Conservation (phyloP, 345 rosid species). For the Rhizophora apiculata region DNA sequence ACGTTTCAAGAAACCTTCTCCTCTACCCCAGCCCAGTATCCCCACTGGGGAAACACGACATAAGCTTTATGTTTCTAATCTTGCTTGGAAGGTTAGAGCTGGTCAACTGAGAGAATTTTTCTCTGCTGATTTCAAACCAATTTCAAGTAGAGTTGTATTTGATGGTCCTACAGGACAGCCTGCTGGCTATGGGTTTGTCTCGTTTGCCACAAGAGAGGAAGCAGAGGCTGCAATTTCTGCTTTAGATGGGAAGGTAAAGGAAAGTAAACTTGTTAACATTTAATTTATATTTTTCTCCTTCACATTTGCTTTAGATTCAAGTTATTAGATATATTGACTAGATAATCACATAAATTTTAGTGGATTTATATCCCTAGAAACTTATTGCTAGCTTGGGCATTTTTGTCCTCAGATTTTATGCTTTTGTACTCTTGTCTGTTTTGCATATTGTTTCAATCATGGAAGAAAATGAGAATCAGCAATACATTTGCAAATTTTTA, state of each 20-base stretch:
- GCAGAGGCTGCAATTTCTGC: slow-evolving; percentile 72
- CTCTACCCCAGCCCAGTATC: slow-evolving; percentile 34
- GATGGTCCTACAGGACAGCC: slow-evolving; percentile 57
- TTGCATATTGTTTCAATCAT: too few relatives aligned
- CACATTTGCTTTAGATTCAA: not conserved
- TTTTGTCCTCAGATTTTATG: too few relatives aligned
- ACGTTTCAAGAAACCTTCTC: slow-evolving; percentile 54
- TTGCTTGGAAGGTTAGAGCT: slow-evolving; percentile 88
- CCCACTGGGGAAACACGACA: slow-evolving; percentile 50
- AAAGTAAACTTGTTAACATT: not conserved
- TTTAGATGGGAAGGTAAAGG: slow-evolving; percentile 70
- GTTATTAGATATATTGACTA: not conserved
- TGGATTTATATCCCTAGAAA: too few relatives aligned
- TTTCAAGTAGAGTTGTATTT: slow-evolving; percentile 69
- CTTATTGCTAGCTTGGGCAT: too few relatives aligned
- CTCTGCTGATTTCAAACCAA: slow-evolving; percentile 48
- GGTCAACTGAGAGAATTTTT: slow-evolving; percentile 73
- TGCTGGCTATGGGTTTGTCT: slow-evolving; percentile 87
- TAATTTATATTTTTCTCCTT: not conserved
- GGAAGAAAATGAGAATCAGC: too few relatives aligned
- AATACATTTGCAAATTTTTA: too few relatives aligned
- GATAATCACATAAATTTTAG: too few relatives aligned
- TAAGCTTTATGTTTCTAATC: slow-evolving; percentile 75
- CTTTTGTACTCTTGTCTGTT: too few relatives aligned
- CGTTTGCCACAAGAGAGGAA: slow-evolving; percentile 80